Evolutionary conservation across 495 filamentous ascomycete genomes (phyloP).

Genomic region (Trypethelium eluteriae): DNA sequence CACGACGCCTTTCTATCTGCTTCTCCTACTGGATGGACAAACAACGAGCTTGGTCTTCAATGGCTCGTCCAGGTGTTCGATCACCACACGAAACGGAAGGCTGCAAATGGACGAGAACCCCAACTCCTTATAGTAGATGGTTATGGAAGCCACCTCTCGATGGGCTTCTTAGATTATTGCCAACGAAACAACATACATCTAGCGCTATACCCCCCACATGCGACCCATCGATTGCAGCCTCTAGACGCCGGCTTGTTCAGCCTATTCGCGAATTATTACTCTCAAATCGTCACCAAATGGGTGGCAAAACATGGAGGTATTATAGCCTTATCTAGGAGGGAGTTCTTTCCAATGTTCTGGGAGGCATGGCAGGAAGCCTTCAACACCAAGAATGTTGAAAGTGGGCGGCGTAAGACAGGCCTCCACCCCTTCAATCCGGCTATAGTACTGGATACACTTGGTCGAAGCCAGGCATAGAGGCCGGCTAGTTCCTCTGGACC

Average conservation of each 20-base stretch:
- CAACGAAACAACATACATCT: neutral
- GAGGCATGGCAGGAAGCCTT: neutral
- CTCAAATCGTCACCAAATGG: neutral
- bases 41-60: constrained; percentile 10
- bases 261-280: neutral
- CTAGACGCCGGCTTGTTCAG: neutral
- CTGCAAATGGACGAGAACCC: neutral
- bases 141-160: constrained; percentile 11
- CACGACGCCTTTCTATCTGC: constrained; percentile 4
- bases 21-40: constrained; percentile 10
- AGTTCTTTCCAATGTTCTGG: neutral
- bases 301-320: neutral
- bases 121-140: constrained; percentile 7
- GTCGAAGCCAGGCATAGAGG: no score
- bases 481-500: no score
- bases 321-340: neutral
- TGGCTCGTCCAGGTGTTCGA: constrained; percentile 7
- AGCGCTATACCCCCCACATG: neutral
- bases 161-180: constrained; percentile 4
- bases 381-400: neutral
- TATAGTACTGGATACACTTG: neutral
- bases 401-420: neutral
- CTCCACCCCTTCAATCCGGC: neutral
- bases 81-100: constrained; percentile 12
- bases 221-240: neutral